Base-by-base conservation (phyloP, 257 asterid genomes). In the Linaria vulgaris region DNA sequence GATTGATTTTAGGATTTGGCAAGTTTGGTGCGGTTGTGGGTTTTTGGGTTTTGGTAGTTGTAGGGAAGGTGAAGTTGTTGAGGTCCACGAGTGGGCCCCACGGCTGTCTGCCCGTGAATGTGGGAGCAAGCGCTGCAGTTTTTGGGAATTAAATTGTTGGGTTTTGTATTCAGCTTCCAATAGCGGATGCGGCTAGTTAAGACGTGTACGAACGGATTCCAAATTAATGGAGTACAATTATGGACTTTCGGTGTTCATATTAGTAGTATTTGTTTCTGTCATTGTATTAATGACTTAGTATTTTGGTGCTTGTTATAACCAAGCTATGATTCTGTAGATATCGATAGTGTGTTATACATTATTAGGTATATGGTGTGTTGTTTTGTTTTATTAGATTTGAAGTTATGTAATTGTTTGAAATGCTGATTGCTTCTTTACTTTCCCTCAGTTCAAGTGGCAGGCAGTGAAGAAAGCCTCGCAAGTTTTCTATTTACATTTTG, bases 391-490 rank as follows among this genome's bases (percentile, higher is more conserved):
- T 49, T 19, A 45, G 55, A 55, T 50, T 69, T 13, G 19, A 64
- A 38, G 47, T 20, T 43, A 38, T 14, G 61, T 15, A 12, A 25
- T 44, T 59, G 51, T 66, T 65, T 63, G 61, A 23, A 23, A 25
- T 68, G 69, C 78, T 85, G 75, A 76, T 63, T 46, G 48, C 48
- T 52, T 14, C 61, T 50, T 63, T 24, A 41, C 44, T 75, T 64
- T 46, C 34, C 66, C 57, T 54, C 45, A 90, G 96, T 90, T 90
- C 86, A 90, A 87, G 83, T 90, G 97, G 97, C 88, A 87, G 75
- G 69, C 85, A 72, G 85, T 83, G 79, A 90, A 87, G 87, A 90
- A 87, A 80, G 92, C 97, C 65, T 75, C 97, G 0, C 90, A 90
- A 77, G 92, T 82, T 34, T 81, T 90, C 72, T 85, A 70, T 70